These are phyloP conservation scores for Cystobasidium tubakii DNA, from an alignment of 768 basidiomycete species.

Conservation along the genomic window DNA sequence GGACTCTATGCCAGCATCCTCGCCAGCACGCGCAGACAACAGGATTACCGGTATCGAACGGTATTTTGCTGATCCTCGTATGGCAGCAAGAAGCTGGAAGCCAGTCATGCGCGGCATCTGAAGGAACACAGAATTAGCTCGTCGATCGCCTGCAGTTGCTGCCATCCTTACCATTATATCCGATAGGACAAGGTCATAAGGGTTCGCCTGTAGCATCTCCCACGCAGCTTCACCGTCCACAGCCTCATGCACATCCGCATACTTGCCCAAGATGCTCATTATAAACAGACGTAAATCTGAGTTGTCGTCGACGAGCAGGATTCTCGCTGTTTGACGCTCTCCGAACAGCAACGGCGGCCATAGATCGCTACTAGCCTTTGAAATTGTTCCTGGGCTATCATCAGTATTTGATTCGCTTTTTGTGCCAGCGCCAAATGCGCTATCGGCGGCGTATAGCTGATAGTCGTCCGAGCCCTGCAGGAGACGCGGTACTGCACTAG, in stretches of 20 bases:
- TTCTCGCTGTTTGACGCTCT: constrained; percentile 33
- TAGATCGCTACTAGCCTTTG: constrained; percentile 17
- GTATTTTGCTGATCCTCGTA: constrained; percentile 13
- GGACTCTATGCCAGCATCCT: constrained; percentile 34
- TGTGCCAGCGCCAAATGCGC: constrained; percentile 2
- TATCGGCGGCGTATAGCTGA: constrained; percentile 15
- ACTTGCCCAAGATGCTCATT: constrained; percentile 31
- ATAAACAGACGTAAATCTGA: constrained; percentile 37
- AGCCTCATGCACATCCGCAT: constrained; percentile 27
- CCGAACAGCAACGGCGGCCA: constrained; percentile 36
- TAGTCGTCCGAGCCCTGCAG: constrained; percentile 19
- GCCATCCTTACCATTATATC: constrained; percentile 34
- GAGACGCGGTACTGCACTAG: neutral
- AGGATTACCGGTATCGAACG: constrained; percentile 32
- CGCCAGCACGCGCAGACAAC: constrained; percentile 38
- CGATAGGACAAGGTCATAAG: constrained; percentile 30
- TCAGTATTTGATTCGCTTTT: constrained; percentile 11
- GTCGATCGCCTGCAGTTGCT: no score
- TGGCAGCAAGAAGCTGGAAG: constrained; percentile 24
- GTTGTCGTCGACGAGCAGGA: constrained; percentile 37
- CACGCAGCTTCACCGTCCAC: constrained; percentile 26
- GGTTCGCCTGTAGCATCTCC: constrained; percentile 16
- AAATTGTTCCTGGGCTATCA: neutral
- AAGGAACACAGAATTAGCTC: neutral
- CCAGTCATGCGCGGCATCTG: constrained; percentile 35